Conservation (phyloP, 306 rosid genomes). For the Psophocarpus tetragonolobus region DNA sequence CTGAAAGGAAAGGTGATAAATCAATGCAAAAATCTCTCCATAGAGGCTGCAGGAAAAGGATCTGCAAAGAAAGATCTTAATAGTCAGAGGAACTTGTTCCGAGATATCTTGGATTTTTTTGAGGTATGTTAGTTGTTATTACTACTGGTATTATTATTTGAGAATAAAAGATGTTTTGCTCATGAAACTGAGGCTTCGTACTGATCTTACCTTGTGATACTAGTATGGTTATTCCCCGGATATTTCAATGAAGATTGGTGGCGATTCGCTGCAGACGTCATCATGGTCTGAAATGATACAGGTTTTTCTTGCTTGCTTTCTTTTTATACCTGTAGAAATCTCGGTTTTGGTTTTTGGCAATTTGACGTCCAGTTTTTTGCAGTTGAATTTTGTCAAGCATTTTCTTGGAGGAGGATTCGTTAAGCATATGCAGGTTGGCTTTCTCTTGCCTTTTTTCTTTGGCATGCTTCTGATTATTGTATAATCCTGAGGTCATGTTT, state of each 20-base stretch:
- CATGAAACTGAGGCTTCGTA: not conserved
- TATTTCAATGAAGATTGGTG: slow-evolving; percentile 71
- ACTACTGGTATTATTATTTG: not conserved
- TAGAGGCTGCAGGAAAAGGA: slow-evolving; percentile 94
- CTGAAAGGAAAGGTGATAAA: slow-evolving; percentile 73
- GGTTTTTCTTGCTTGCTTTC: slow-evolving; percentile 45
- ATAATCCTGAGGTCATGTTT: not conserved
- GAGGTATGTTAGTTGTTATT: slow-evolving; percentile 54
- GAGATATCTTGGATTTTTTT: slow-evolving; percentile 73
- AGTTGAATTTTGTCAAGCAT: slow-evolving; percentile 84
- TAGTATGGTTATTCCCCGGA: slow-evolving; percentile 81
- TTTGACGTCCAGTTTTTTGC: slow-evolving; percentile 25
- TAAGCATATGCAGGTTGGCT: slow-evolving; percentile 92
- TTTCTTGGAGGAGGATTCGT: slow-evolving; percentile 92
- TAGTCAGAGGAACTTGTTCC: slow-evolving; percentile 79
- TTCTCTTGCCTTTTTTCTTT: slow-evolving; percentile 15
- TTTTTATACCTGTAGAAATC: not conserved
- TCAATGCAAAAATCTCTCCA: slow-evolving; percentile 74
- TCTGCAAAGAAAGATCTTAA: slow-evolving; percentile 86
- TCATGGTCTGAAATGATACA: slow-evolving; percentile 83
- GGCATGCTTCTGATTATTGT: not conserved
- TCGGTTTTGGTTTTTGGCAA: not conserved
- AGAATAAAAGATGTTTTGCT: slow-evolving; percentile 1
- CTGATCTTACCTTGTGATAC: slow-evolving; percentile 33
- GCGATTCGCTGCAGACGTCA: slow-evolving; percentile 71